These are phyloP conservation scores for Pyrenochaeta sp. DNA, from an alignment of 2,329 filamentous ascomycete genomes.

Conservation along the genomic window DNA sequence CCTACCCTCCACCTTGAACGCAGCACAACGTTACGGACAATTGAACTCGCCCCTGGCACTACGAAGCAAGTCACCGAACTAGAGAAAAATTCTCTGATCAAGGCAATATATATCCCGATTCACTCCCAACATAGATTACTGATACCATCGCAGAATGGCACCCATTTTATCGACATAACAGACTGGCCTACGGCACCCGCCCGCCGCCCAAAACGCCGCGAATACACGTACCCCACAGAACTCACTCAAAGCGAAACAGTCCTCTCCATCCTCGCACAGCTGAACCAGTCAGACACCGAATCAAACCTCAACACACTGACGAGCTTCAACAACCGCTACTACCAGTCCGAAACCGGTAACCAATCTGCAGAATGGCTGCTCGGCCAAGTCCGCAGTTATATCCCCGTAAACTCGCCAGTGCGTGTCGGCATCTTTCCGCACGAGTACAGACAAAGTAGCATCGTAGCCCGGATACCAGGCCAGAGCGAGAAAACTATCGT, in stretches of 20 bases:
- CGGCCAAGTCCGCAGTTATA: slow-evolving; percentile 72
- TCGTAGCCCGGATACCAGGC: slow-evolving; percentile 89
- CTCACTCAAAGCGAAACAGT: slow-evolving; percentile 71
- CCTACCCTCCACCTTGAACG: neutral
- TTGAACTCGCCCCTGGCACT: slow-evolving; percentile 6
- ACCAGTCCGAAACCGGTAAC: slow-evolving; percentile 76
- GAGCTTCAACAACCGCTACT: slow-evolving; percentile 81
- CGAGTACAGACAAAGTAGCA: slow-evolving; percentile 83
- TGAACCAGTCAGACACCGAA: slow-evolving; percentile 77
- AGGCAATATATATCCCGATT: neutral
- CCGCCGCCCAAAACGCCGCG: slow-evolving; percentile 29
- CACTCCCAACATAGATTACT: neutral
- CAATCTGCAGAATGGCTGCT: slow-evolving; percentile 89
- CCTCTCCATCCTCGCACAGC: slow-evolving; percentile 67
- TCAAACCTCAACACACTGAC: slow-evolving; percentile 78
- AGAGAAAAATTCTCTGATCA: slow-evolving; percentile 6
- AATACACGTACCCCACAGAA: slow-evolving; percentile 69
- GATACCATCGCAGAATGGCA: slow-evolving; percentile 44
- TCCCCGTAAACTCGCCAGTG: slow-evolving; percentile 73
- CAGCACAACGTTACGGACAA: neutral
- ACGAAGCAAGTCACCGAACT: slow-evolving; percentile 6
- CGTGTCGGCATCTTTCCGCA: slow-evolving; percentile 76
- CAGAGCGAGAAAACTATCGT: slow-evolving; percentile 82
- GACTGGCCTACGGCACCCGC: slow-evolving; percentile 63
- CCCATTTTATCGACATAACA: slow-evolving; percentile 93